A percentile compares a stretch with the other conserved stretches of the same genome.
Conservation (phyloP, 208 protist genomes). For the Crithidia mellificae region DNA sequence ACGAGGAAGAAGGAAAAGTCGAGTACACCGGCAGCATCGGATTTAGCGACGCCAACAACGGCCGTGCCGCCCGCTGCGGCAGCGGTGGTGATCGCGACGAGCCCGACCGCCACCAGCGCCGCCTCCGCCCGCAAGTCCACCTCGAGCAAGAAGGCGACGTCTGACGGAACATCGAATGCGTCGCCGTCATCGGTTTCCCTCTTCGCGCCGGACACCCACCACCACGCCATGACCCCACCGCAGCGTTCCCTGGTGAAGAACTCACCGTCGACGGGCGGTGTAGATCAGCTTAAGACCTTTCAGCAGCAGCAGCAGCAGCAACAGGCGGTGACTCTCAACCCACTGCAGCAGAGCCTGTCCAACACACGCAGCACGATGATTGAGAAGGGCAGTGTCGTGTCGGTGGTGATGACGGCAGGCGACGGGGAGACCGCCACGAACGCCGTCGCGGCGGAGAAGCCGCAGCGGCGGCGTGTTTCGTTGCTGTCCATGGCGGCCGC, state of each 20-base stretch:
- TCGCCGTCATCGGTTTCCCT: constrained; percentile 2
- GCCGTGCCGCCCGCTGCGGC: too few relatives aligned
- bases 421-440: neutral
- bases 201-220: constrained; percentile 8
- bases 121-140: neutral
- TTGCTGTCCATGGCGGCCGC: constrained; percentile 16
- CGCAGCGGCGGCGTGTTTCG: neutral
- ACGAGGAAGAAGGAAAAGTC: too few relatives aligned
- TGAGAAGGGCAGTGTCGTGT: constrained; percentile 12
- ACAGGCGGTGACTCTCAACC: neutral
- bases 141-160: neutral
- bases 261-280: neutral
- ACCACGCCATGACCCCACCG: neutral
- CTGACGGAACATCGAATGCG: neutral
- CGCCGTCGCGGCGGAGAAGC: neutral
- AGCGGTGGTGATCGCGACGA: neutral
- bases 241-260: neutral
- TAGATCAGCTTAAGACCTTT: neutral
- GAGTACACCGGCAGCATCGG: too few relatives aligned
- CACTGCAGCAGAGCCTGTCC: neutral
- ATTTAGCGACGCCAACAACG: too few relatives aligned
- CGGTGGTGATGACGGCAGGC: constrained; percentile 1
- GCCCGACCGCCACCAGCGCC: neutral
- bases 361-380: neutral
- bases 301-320: neutral